Evolutionary conservation across 2,329 filamentous ascomycete species (phyloP), one percentile per base, ranked within the genome.

Genomic region (Didymella lethalis): DNA sequence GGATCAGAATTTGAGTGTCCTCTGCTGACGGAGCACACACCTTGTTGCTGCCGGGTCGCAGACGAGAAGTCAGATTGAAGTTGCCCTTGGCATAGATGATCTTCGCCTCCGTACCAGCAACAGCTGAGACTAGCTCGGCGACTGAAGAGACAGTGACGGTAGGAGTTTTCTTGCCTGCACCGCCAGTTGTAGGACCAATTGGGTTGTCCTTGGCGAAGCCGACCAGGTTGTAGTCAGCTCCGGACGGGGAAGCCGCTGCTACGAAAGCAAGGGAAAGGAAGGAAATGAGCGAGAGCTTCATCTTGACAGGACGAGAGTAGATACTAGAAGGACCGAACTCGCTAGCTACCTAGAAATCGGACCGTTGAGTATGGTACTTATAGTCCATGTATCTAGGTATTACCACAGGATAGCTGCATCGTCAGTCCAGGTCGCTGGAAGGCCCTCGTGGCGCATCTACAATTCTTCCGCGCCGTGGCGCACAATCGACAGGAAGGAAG

Each of bases 41-140:
- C 56, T 59, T 59, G 65, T 84, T 81, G 53, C 78, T 80, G 23
- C 80, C 80, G 20, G 83, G 68, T 48, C 74, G 75, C 10, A 83
- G 75, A 20, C 80, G 79, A 0, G 76, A 58, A 2, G 78, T 73
- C 0, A 83, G 72, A 20, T 73, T 75, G 69, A 82, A 78, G 7
- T 70, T 71, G 18, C 79, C 81, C 25, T 77, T 78, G 48, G 82
- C 75, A 45, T 80, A 78, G 31, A 85, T 77, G 34, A 78, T 80
- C 14, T 63, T 64, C 2, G 72, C 70, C 10, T 59, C 62, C 36
- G 62, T 63, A 23, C 64, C 70, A 34, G 62, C 65, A 48, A 74
- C 67, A 32, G 72, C 73, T 16, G 68, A 65, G 32, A 68, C 48
- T 29, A 76, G 70, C 12, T 67, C 66, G 7, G 60, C 59, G n/a